Evolutionary conservation across 202 grass and related monocot species (phyloP).

Genomic region (Brachypodium distachyon): DNA sequence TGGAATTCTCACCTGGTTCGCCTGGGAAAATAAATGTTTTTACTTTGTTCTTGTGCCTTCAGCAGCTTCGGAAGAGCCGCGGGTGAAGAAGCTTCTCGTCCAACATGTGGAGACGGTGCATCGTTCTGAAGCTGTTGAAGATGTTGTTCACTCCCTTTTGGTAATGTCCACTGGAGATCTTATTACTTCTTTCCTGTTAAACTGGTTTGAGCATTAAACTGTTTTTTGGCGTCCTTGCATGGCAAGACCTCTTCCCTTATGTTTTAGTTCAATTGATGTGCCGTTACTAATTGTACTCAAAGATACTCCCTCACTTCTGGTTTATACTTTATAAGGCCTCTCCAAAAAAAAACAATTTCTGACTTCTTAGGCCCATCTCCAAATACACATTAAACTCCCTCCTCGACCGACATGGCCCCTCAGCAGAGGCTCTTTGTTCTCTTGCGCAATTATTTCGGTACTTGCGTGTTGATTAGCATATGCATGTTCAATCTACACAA

Average conservation of each 20-base stretch:
- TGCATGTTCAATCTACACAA: no score
- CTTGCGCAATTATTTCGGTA: no score
- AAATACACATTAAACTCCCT: no score
- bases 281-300: not conserved
- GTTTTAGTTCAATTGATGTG: not conserved
- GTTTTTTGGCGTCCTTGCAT: not conserved
- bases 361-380: no score
- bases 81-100: slow-evolving; percentile 67
- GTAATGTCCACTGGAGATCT: not conserved
- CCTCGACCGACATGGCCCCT: no score
- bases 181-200: not conserved
- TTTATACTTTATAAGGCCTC: no score
- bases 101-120: slow-evolving; percentile 67
- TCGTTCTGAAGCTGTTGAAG: slow-evolving; percentile 40
- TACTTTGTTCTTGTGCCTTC: not conserved
- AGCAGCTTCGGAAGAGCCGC: slow-evolving; percentile 42
- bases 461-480: no score
- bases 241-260: not conserved
- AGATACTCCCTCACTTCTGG: not conserved
- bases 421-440: no score
- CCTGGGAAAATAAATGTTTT: not conserved
- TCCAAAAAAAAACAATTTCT: no score
- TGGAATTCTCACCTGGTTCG: not conserved
- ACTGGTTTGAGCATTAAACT: not conserved
- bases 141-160: slow-evolving; percentile 68